phyloP scores from a whole-genome alignment of 306 rosid genomes.

The Dryas alaskensis region DNA sequence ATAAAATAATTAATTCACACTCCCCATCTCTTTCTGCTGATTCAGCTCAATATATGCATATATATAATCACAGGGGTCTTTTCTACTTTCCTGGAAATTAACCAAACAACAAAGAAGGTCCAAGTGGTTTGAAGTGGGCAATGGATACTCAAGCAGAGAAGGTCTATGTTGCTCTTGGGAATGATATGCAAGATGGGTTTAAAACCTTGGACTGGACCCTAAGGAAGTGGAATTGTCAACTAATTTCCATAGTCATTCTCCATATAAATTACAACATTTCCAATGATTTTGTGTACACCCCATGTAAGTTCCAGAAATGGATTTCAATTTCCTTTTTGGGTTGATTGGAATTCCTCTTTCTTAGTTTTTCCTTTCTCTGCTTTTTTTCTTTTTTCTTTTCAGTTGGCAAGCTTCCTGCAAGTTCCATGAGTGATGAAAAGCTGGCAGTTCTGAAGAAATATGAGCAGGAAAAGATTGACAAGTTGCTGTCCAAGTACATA shows the following conservation, averaged over 20 bases:
- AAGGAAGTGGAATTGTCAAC: conserved; percentile 57
- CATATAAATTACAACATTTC: conserved; percentile 39
- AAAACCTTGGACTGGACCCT: conserved; percentile 38
- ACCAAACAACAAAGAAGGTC: background rate
- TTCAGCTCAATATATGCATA: conserved; percentile 4
- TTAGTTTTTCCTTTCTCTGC: conserved; percentile 2
- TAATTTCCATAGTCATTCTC: conserved; percentile 68
- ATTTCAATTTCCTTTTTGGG: background rate
- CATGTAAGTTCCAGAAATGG: conserved; percentile 47
- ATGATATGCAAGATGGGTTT: conserved; percentile 36
- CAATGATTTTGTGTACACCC: conserved; percentile 66
- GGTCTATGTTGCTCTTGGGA: conserved; percentile 31
- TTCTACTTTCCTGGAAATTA: background rate
- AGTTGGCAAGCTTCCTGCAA: conserved; percentile 93
- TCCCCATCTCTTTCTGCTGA: background rate
- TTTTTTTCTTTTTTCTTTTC: background rate
- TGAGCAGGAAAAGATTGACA: conserved; percentile 61
- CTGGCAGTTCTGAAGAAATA: conserved; percentile 45
- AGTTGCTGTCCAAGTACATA: conserved; percentile 52
- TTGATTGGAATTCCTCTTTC: conserved; percentile 17
- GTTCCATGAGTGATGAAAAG: conserved; percentile 63
- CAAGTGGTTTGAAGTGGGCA: background rate
- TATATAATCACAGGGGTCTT: conserved; percentile 1
- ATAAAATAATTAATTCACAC: background rate
- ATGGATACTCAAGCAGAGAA: conserved; percentile 27